Conservation (phyloP, 2,329 filamentous ascomycete genomes). For the Colletotrichum incanum region DNA sequence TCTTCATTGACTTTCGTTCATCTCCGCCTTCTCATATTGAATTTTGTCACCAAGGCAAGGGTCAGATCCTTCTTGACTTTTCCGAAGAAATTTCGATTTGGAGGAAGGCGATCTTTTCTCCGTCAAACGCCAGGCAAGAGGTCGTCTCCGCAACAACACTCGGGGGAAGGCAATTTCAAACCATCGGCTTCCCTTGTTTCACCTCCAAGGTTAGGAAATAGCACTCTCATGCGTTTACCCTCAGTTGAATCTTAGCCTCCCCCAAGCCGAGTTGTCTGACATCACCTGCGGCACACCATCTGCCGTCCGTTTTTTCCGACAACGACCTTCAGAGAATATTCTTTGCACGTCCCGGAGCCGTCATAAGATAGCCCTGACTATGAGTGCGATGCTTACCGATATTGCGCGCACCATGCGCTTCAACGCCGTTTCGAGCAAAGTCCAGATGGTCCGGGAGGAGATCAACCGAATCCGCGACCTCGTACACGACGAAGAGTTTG, state of each 20-base stretch:
- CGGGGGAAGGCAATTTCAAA: background rate
- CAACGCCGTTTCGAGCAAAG: no score
- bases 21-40: background rate
- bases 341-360: rapidly evolving
- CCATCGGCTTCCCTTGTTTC: no score
- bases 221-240: no score
- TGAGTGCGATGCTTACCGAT: background rate
- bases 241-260: no score
- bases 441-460: no score
- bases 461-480: constrained; percentile 44
- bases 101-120: background rate
- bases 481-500: constrained; percentile 48
- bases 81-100: no score
- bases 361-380: background rate
- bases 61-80: background rate
- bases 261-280: background rate
- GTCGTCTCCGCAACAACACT: background rate
- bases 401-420: background rate
- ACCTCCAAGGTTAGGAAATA: background rate
- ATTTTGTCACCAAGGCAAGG: background rate
- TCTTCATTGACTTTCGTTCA: no score
- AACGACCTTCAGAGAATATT: no score
- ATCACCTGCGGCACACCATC: no score
- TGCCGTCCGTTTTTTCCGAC: no score
- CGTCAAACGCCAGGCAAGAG: background rate